These are phyloP conservation scores for Fusarium nanum DNA, from an alignment of 2,329 filamentous ascomycete genomes.

Conservation along the genomic window DNA sequence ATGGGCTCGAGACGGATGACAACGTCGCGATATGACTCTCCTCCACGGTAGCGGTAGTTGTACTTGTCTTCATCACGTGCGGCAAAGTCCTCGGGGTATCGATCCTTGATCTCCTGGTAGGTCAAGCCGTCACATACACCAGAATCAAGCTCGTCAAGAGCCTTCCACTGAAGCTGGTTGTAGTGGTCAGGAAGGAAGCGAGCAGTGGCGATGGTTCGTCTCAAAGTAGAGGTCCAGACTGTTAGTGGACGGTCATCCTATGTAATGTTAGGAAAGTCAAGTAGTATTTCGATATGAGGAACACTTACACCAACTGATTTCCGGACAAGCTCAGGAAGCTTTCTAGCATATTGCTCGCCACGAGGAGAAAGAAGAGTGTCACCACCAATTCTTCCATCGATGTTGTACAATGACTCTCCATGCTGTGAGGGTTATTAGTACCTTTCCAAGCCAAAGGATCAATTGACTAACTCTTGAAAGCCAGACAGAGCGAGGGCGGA, in stretches of 20 bases:
- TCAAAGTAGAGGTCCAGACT: slow-evolving; percentile 73
- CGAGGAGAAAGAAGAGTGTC: slow-evolving; percentile 88
- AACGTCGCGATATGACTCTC: slow-evolving; percentile 95
- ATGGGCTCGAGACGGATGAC: slow-evolving; percentile 98
- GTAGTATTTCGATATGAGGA: neutral
- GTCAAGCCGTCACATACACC: slow-evolving; percentile 97
- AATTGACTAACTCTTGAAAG: slow-evolving; percentile 79
- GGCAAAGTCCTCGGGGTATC: slow-evolving; percentile 93
- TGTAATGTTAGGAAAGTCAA: slow-evolving; percentile 26
- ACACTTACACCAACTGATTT: slow-evolving; percentile 83
- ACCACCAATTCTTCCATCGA: slow-evolving; percentile 90
- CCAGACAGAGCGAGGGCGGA: slow-evolving; percentile 96
- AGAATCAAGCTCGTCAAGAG: slow-evolving; percentile 94
- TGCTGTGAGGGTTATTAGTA: slow-evolving; percentile 66
- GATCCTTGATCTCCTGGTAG: slow-evolving; percentile 91
- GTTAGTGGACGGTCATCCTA: slow-evolving; percentile 71
- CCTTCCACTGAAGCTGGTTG: slow-evolving; percentile 98
- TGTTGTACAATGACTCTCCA: slow-evolving; percentile 93
- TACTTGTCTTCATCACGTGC: slow-evolving; percentile 99
- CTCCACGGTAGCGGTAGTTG: slow-evolving; percentile 98
- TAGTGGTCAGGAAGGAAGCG: slow-evolving; percentile 83
- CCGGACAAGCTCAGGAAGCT: slow-evolving; percentile 84
- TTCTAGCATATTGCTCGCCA: slow-evolving; percentile 86
- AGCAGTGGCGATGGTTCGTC: slow-evolving; percentile 90
- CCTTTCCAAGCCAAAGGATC: neutral